Evolutionary conservation across 345 rosid genomes (phyloP).

Genomic region (Litchi chinensis): DNA sequence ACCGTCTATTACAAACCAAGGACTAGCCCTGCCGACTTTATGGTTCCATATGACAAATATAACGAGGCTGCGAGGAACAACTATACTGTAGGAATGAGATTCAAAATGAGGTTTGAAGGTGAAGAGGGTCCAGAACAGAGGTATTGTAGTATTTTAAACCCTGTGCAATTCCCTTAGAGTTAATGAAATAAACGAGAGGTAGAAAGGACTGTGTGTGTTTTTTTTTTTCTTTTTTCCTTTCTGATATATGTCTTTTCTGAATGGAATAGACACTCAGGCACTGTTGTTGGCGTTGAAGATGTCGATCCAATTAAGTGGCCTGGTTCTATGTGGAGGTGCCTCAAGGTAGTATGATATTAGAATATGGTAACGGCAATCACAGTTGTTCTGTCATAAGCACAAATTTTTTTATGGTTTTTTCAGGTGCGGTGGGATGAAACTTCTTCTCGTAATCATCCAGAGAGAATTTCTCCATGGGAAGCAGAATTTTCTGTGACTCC

Average conservation of each 20-base stretch:
- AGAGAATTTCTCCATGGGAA: conserved; percentile 63
- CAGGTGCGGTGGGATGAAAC: conserved; percentile 65
- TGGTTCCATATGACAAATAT: conserved; percentile 51
- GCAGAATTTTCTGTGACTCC: conserved; percentile 49
- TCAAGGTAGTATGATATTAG: conserved; percentile 41
- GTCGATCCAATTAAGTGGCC: conserved; percentile 49
- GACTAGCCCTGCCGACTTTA: conserved; percentile 59
- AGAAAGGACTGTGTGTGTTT: not conserved
- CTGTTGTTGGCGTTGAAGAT: conserved; percentile 60
- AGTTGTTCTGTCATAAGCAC: not conserved
- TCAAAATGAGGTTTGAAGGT: conserved; percentile 64
- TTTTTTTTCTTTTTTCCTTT: not conserved
- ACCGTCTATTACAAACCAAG: conserved; percentile 66
- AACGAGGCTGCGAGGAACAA: conserved; percentile 42
- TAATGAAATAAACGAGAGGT: not conserved
- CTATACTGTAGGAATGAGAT: conserved; percentile 59
- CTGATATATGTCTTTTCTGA: conserved; percentile 7
- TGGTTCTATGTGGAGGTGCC: conserved; percentile 65
- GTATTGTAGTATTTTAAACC: conserved; percentile 23
- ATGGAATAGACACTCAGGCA: conserved; percentile 47
- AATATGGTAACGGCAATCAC: not conserved
- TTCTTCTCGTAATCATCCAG: conserved; percentile 45
- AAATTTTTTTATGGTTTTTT: not conserved
- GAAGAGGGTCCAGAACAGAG: conserved; percentile 65
- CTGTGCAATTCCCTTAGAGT: not conserved